phyloP scores from a whole-genome alignment of 75 land plant genomes.

The Ceratopteris richardii region DNA sequence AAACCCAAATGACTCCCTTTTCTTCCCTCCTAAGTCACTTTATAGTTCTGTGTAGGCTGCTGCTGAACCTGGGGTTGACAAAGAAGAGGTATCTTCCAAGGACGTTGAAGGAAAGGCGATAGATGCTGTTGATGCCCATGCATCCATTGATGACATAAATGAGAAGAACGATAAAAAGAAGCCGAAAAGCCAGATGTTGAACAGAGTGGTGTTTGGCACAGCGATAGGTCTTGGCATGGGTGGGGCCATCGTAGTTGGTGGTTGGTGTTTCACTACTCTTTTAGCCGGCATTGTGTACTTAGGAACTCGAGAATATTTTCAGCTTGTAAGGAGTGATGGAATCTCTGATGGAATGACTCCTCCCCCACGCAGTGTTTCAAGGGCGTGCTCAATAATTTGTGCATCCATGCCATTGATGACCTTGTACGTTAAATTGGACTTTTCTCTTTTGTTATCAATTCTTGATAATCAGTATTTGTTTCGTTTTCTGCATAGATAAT shows the following conservation, averaged over 20 bases:
- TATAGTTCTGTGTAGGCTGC: conserved; percentile 7
- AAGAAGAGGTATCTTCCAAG: not conserved
- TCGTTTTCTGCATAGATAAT: no score
- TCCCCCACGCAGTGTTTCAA: conserved; percentile 80
- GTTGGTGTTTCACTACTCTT: conserved; percentile 76
- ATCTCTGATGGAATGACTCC: conserved; percentile 88
- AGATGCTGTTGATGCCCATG: not conserved
- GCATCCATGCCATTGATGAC: conserved; percentile 82
- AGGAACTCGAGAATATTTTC: conserved; percentile 84
- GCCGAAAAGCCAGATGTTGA: conserved; percentile 62
- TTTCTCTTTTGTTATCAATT: not conserved
- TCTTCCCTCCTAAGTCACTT: not conserved
- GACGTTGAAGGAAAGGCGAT: not conserved
- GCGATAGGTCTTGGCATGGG: conserved; percentile 64
- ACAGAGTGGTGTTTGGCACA: conserved; percentile 69
- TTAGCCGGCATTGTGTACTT: conserved; percentile 47
- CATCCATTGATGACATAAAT: not conserved
- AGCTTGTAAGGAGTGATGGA: conserved; percentile 86
- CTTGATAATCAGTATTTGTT: not conserved
- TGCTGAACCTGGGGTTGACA: not conserved
- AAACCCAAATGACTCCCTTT: no score
- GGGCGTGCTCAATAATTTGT: conserved; percentile 78
- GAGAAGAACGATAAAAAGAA: conserved; percentile 6
- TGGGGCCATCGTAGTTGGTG: conserved; percentile 74
- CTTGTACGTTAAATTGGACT: conserved; percentile 73